Base-by-base conservation (phyloP, 2,329 filamentous ascomycete species). In the Pestalotiopsis sp. region DNA sequence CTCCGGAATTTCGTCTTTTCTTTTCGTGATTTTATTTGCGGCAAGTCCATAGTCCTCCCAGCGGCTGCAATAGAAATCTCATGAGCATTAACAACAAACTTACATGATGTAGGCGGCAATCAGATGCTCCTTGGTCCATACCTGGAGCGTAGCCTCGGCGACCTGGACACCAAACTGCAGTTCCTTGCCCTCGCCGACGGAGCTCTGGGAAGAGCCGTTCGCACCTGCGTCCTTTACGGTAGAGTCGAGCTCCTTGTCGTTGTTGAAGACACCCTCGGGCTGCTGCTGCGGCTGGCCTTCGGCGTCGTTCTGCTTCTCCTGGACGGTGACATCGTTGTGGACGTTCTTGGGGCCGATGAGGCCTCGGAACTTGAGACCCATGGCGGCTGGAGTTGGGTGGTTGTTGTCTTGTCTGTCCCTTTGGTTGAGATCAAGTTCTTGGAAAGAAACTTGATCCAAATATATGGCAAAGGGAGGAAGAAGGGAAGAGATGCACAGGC, bases 141-240 rank as follows among this genome's bases (percentile, higher is more conserved):
- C 68, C 55, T 69, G 44, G 48, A 68, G 63, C 39, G 68, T 69
- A 22, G 68, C 68, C 56, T 66, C 62, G 52, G 68, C 68, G 24
- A 61, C 57, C 66, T 69, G 68, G 11, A 69, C 68, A 65, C 68
- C 68, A 40, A 64, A 69, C 44, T 69, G 68, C 68, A 68, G n/a
- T 13, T 69, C 66, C 60, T 69, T 66, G 38, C 66, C 38, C 38
- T 62, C 35, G 9, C 63, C 39, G 55, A n/a, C 9, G 61, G 61
- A 65, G 38, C 38, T 52, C 55, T n/a, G 7, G 13, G 61, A 20
- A 48, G 63, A 56, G 44, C 13, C 63, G 14, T 17, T 26, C 17
- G 40, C 48, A 52, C 55, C 39, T 17, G 35, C 52, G 3, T 38
- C 10, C 13, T 63, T 64, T 10, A 64, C 66, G 26, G 22, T 44